Conservation (phyloP, 306 rosid species). For the Trichosanthes cucumerina region DNA sequence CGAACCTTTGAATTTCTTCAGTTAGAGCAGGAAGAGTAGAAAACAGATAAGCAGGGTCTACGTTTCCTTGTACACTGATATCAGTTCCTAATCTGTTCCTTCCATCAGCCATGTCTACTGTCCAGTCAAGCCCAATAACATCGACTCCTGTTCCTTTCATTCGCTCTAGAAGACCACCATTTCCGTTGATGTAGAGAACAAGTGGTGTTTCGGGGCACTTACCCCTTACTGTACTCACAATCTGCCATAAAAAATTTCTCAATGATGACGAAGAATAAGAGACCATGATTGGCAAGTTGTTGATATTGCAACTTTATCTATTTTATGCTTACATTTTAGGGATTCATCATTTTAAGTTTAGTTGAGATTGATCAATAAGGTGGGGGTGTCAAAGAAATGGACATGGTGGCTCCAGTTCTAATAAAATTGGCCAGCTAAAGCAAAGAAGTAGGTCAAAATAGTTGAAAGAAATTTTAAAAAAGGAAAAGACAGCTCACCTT, state of each 20-base stretch:
- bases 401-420: not conserved
- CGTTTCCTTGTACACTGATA: constrained; percentile 84
- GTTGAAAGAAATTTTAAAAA: not conserved
- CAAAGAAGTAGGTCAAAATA: not conserved
- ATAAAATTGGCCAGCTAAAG: not conserved
- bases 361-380: not conserved
- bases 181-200: constrained; percentile 90
- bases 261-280: not conserved
- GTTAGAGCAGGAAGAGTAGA: constrained; percentile 74
- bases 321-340: not conserved
- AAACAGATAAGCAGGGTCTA: constrained; percentile 86
- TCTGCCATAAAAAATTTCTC: constrained; percentile 36
- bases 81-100: constrained; percentile 69
- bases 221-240: constrained; percentile 52
- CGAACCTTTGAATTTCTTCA: constrained; percentile 89
- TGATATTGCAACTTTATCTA: constrained; percentile 1
- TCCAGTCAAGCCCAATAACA: constrained; percentile 95
- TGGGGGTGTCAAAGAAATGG: not conserved
- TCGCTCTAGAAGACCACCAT: constrained; percentile 93
- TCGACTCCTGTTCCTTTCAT: constrained; percentile 84
- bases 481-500: constrained; percentile 38
- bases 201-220: constrained; percentile 73
- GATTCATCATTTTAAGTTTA: not conserved
- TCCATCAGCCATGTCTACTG: constrained; percentile 94
- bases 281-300: not conserved